These are phyloP conservation scores for Neonectria punicea DNA, from an alignment of 2,329 filamentous ascomycete genomes.

Conservation along the genomic window DNA sequence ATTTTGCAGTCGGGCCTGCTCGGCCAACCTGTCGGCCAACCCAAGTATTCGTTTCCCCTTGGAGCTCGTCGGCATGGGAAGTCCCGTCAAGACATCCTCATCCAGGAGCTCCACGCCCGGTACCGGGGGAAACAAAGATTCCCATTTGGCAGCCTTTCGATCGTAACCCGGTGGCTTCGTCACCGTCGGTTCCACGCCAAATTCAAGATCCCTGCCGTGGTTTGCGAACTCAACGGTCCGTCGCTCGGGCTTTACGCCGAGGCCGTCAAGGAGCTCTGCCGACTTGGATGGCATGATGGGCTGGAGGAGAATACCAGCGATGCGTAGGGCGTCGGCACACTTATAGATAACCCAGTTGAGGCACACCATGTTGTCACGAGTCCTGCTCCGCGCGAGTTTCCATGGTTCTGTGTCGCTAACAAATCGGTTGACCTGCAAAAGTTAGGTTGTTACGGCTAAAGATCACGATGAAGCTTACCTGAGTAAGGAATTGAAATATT, in stretches of 20 bases:
- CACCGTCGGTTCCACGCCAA: conserved; percentile 62
- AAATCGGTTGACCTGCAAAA: conserved; percentile 52
- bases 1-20: conserved; percentile 39
- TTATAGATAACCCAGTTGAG: conserved; percentile 74
- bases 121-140: conserved; percentile 63
- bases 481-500: conserved; percentile 70
- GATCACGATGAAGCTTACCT: conserved; percentile 54
- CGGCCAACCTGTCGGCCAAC: conserved; percentile 41
- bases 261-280: conserved; percentile 75
- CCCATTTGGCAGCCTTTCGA: conserved; percentile 35
- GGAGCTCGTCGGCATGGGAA: conserved; percentile 23
- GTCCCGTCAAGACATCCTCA: conserved; percentile 32
- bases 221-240: conserved; percentile 72
- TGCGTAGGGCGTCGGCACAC: conserved; percentile 78
- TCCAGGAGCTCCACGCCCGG: conserved; percentile 41
- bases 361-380: conserved; percentile 49
- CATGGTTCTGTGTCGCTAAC: conserved; percentile 76
- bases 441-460: conserved; percentile 24
- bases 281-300: conserved; percentile 90
- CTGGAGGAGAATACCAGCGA: conserved; percentile 85
- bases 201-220: conserved; percentile 73
- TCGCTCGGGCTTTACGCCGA: conserved; percentile 74
- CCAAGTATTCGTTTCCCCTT: conserved; percentile 45
- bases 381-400: conserved; percentile 59
- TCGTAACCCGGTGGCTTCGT: neutral